Base-by-base conservation (phyloP, 1,284 basidiomycete species). In the Naganishia sp. region DNA sequence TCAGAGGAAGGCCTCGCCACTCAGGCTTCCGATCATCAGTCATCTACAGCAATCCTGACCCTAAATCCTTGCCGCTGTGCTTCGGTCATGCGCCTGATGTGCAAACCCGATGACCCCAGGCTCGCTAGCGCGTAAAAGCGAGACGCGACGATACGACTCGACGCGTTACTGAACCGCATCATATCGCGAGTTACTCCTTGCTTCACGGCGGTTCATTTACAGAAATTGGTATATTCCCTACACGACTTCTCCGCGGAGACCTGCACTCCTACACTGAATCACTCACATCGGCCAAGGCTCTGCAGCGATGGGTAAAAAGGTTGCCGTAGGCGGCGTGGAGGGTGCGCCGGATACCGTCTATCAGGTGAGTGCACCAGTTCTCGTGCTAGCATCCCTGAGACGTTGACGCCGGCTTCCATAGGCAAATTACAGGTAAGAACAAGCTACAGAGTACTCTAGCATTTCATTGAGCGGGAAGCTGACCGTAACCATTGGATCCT, bases 281-380 rank as follows among this genome's bases (percentile, higher is more conserved):
- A 46, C 15, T 25, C 25, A 10, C 16, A 16, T 15, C 33, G 9
- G 1, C 13, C 16, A 13, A 6, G 2, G 6, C 9, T 39, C 11
- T 21, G 13, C 28, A 63, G 42, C 21, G 13, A 67, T 67, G 66
- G 66, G 66, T 48, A 75, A 75, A 70, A 75, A 74, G 66, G 65
- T 66, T 44, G 70, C 71, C 60, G 69, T 70, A 48, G 64, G 50
- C 5, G 71, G 63, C 53, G 72, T 72, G 31, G 68, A 61, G 56
- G 72, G 72, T 15, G 59, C 59, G 48, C 74, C 74, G n/a, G 72
- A 75, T 68, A 75, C 74, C n/a, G 74, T 75, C 45, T 75, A 74
- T 69, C 73, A 74, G 70, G 74, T 75, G 54, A 65, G 74, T 69
- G 18, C 13, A 2, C 3, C 16, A 15, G 21, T 18, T 59, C 18